Evolutionary conservation across 768 basidiomycete genomes (phyloP).

Genomic region (Serendipita sp.): DNA sequence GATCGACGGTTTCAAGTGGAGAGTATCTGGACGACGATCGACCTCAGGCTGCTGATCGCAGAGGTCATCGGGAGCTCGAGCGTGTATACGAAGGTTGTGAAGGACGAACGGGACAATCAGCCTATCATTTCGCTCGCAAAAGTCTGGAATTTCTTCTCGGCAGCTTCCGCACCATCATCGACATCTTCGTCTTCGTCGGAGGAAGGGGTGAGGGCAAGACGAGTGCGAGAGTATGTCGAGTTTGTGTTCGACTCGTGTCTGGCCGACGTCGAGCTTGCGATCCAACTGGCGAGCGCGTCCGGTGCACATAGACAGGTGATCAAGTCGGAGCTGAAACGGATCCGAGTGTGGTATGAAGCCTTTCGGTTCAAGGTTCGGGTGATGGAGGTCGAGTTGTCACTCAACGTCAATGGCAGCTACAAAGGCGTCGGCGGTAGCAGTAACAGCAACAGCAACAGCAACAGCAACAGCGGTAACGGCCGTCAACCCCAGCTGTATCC

Average conservation of each 20-base stretch:
- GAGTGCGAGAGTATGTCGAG: neutral
- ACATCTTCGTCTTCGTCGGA: constrained; percentile 6
- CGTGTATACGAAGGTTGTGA: constrained; percentile 24
- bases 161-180: no score
- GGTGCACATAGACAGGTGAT: constrained; percentile 38
- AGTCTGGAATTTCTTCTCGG: no score
- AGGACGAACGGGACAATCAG: constrained; percentile 14
- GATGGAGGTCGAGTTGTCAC: constrained; percentile 13
- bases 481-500: no score
- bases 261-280: constrained; percentile 31
- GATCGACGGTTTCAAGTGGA: constrained; percentile 46
- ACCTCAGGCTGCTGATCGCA: constrained; percentile 36
- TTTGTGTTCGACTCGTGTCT: constrained; percentile 34
- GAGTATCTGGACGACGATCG: constrained; percentile 37
- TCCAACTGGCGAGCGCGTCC: constrained; percentile 30
- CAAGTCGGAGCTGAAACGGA: constrained; percentile 25
- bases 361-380: constrained; percentile 33
- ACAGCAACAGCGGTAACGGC: no score
- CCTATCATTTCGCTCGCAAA: constrained; percentile 21
- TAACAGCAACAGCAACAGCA: no score
- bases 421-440: constrained; percentile 14
- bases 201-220: no score
- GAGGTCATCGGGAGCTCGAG: constrained; percentile 21
- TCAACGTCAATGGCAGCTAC: constrained; percentile 7
- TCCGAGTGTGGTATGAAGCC: constrained; percentile 33